Base-by-base conservation (phyloP, 495 filamentous ascomycete genomes). In the Xylaria castorea region DNA sequence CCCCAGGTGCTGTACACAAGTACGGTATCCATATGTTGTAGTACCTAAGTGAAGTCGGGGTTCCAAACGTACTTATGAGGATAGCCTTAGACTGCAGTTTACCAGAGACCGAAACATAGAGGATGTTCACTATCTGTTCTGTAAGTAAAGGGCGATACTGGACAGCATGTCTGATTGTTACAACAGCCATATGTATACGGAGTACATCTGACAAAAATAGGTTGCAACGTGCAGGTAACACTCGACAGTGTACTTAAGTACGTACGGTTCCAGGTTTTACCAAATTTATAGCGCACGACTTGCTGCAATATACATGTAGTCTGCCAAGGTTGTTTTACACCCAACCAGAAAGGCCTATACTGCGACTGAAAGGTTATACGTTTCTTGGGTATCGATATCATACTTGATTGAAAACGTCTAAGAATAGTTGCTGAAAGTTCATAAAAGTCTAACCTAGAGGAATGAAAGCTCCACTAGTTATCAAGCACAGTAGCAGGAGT, bases 211-310 rank as follows among this genome's bases (percentile, higher is more conserved):
- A 50, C 25, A 20, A 7, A 66, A 50, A 44, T 64, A 27, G 40
- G 40, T n/a, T 48, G 61, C 42, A 34, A 7, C 3, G 12, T 48
- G 5, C 40, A 25, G 32, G 38, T 22, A 40, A 38, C 9, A 46
- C 34, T 40, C 25, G 61, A 66, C 62, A 66, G 62, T 66, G n/a
- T n/a, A n/a, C n/a, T n/a, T n/a, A n/a, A n/a, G 46, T 40, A 67
- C 30, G 64, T 32, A 67, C 64, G 32, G 64, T n/a, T n/a, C n/a
- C n/a, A n/a, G n/a, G n/a, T n/a, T n/a, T n/a, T n/a, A n/a, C n/a
- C n/a, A n/a, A n/a, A n/a, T n/a, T n/a, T n/a, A n/a, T n/a, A n/a
- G n/a, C n/a, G n/a, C n/a, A n/a, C n/a, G n/a, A n/a, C n/a, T n/a
- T n/a, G n/a, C n/a, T n/a, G n/a, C n/a, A n/a, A n/a, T n/a, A n/a